Base-by-base conservation (phyloP, 805 yeast species). In the Wickerhamiella sorbophila region DNA sequence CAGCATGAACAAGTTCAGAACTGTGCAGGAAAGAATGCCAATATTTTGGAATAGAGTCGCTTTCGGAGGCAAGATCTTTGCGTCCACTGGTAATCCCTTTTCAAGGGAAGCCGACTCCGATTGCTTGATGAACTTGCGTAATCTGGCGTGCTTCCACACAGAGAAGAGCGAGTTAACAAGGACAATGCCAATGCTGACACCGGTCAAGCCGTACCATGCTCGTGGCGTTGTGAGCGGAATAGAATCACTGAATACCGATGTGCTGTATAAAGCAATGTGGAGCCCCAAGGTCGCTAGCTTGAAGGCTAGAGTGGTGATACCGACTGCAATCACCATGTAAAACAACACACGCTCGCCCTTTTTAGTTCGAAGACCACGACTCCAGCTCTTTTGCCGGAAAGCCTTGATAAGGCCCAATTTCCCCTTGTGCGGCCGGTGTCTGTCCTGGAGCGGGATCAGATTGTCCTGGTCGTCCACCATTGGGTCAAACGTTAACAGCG, bases 191-290 rank as follows among this genome's bases (percentile, higher is more conserved):
- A 48, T 29, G 32, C 48, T 44, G 15, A 49, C 48, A n/a, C 40
- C 32, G 14, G 39, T 38, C 33, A 49, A 43, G 5, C 41, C 49
- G n/a, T 41, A 43, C 52, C 51, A 48, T 2, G 45, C 37, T 1
- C 29, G 29, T 24, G 29, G 29, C 29, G 29, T 24, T 12, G 29
- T 24, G 29, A 24, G 29, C 6, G 6, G 6, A 8, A 6, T 12
- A 8, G 6, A 6, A 29, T 9, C 5, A 18, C 17, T 8, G 38
- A 14, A 15, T 5, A 16, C 4, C 18, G 17, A 20, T 6, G 9
- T 6, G 5, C n/a, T 14, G 16, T 12, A 35, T n/a, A 17, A 21
- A 8, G 19, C 38, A 21, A 20, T 20, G 16, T 35, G 20, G 12
- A 35, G n/a, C 15, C 16, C 38, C 4, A 35, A 12, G 6, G 26